Percentiles rank a stretch among this genome's conserved stretches.
Conservation (phyloP, 164 flowering plant genomes). For the Pachysandra terminalis region DNA sequence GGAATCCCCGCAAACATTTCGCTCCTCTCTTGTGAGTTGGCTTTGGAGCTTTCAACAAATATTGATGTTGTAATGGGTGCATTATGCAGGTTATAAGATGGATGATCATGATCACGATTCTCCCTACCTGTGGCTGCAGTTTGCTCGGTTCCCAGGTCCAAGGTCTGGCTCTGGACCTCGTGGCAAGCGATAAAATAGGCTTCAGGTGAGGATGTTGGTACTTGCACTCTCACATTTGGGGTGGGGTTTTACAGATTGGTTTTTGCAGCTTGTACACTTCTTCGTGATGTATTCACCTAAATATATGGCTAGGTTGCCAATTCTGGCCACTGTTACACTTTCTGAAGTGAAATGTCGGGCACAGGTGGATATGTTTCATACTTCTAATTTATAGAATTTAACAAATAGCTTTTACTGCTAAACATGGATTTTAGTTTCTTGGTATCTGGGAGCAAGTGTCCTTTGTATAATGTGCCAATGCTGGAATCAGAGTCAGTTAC, state of each 20-base stretch:
- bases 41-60: too few relatives aligned
- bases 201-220: constrained; percentile 1
- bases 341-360: too few relatives aligned
- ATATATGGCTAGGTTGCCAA: background rate
- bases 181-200: constrained; percentile 34
- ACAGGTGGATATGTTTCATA: background rate
- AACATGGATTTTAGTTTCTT: background rate
- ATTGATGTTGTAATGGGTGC: too few relatives aligned
- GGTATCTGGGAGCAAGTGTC: too few relatives aligned
- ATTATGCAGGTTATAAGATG: constrained; percentile 52
- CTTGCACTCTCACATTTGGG: constrained; percentile 4
- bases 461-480: too few relatives aligned
- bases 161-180: constrained; percentile 42
- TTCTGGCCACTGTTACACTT: background rate
- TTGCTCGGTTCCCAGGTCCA: constrained; percentile 64
- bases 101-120: constrained; percentile 61
- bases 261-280: background rate
- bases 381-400: background rate
- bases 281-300: background rate
- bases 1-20: too few relatives aligned
- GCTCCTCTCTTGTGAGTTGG: background rate
- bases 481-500: too few relatives aligned
- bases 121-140: constrained; percentile 51
- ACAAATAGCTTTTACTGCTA: background rate
- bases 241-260: background rate